Conservation (phyloP, 768 basidiomycete genomes). For the Mycena capillaripes region DNA sequence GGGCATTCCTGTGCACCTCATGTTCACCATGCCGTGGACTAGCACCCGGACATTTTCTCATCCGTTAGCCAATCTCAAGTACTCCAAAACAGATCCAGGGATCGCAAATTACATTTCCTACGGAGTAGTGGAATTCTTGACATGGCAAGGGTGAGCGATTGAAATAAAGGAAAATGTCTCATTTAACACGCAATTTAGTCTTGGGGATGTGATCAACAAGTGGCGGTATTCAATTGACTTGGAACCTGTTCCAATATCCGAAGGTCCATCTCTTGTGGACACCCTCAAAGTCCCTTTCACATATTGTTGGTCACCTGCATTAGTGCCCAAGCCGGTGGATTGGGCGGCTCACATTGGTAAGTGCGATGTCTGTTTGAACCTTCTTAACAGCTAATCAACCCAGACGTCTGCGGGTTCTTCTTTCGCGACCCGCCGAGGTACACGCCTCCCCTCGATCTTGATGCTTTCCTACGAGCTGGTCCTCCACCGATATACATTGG, state of each 20-base stretch:
- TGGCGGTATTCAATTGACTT: slow-evolving; percentile 56
- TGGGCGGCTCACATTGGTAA: slow-evolving; percentile 59
- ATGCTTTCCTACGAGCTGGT: slow-evolving; percentile 49
- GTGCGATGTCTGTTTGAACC: slow-evolving; percentile 47
- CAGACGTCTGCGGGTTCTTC: slow-evolving; percentile 59
- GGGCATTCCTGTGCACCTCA: slow-evolving; percentile 50
- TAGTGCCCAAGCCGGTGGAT: slow-evolving; percentile 58
- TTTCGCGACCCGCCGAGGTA: slow-evolving; percentile 53
- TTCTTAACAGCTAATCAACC: slow-evolving; percentile 42
- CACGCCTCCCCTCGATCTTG: slow-evolving; percentile 48
- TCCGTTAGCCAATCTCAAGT: slow-evolving; percentile 59
- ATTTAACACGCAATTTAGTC: slow-evolving; percentile 40
- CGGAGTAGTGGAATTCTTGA: slow-evolving; percentile 57
- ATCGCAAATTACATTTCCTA: slow-evolving; percentile 59
- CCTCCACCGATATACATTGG: slow-evolving; percentile 58
- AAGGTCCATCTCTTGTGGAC: slow-evolving; percentile 54
- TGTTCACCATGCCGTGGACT: slow-evolving; percentile 42
- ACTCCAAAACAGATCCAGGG: slow-evolving; percentile 52
- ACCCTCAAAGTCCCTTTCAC: slow-evolving; percentile 57
- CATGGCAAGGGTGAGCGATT: slow-evolving; percentile 54
- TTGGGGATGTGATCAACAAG: slow-evolving; percentile 59
- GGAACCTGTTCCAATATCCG: slow-evolving; percentile 48
- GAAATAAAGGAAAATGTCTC: not conserved
- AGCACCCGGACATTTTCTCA: slow-evolving; percentile 56
- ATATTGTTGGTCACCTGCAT: slow-evolving; percentile 55